Evolutionary conservation across 1,139 yeast genomes (phyloP), one percentile per base, ranked within the genome.

Genomic region (Suhomyces chickasaworum): DNA sequence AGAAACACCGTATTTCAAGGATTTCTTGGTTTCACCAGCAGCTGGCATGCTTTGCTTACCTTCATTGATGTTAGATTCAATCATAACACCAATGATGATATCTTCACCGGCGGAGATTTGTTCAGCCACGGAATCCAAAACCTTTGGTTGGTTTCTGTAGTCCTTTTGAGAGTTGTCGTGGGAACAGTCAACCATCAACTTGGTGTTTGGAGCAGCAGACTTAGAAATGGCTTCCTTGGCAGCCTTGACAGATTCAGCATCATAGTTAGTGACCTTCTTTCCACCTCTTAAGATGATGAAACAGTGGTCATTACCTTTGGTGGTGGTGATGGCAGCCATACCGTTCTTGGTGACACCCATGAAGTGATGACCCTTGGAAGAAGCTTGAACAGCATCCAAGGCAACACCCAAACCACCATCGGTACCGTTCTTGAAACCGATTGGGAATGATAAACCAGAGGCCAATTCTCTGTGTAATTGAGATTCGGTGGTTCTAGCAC

Each of bases 401-500:
- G 99, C 97, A 52, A 93, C 98, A 49, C 84, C 89, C 53, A 91
- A 74, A 48, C 95, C 80, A 63, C 99, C 99, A 66, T 93, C 99
- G 42, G 99, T 93, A 65, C 98, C 98, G 66, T 93, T 93, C 74
- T 93, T 93, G 86, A 93, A 93, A 46, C 99, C 99, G 51, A 93
- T 85, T 49, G 99, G 99, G 91, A 93, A 93, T 9, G 96, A 87
- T 54, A 93, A 78, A 41, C 98, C 99, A 4, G 97, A 89, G 17
- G 98, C 95, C 60, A 93, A 80, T 72, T 93, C 99, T 71, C 99
- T 85, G 75, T 93, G 99, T 53, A 93, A 81, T 71, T 93, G 99
- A 42, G 97, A 89, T 75, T 93, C 99, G 44, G 99, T 93, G 52
- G 99, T 93, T 77, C 99, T 84, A 46, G 99, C 99, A 63, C 99